These are phyloP conservation scores for Podospora fimiseda DNA, from an alignment of 495 filamentous ascomycete species.

Conservation along the genomic window DNA sequence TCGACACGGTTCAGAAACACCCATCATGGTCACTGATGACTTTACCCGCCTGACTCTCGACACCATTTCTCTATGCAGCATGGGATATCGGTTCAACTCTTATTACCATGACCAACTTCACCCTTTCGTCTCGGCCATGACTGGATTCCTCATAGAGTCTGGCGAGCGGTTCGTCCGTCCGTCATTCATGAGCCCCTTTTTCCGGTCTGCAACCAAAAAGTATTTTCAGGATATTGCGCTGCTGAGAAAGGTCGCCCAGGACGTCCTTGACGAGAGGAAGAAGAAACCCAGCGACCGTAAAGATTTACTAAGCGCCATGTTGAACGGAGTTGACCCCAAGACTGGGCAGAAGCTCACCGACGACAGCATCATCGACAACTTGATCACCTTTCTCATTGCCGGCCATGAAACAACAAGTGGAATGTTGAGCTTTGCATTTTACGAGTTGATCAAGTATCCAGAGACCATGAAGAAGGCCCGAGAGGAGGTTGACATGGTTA, in stretches of 20 bases:
- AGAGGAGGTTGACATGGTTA: slow-evolving; percentile 54
- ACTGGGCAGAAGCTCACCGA: slow-evolving; percentile 59
- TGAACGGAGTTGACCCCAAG: slow-evolving; percentile 58
- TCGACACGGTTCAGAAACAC: slow-evolving; percentile 44
- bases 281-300: slow-evolving; percentile 52
- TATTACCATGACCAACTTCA: slow-evolving; percentile 58
- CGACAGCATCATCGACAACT: slow-evolving; percentile 59
- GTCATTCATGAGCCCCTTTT: slow-evolving; percentile 43
- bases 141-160: slow-evolving; percentile 49
- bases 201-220: slow-evolving; percentile 48
- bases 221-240: slow-evolving; percentile 52
- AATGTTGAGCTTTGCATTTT: slow-evolving; percentile 50
- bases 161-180: slow-evolving; percentile 48
- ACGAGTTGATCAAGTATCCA: slow-evolving; percentile 51
- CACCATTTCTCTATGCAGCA: slow-evolving; percentile 56
- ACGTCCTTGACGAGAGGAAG: slow-evolving; percentile 56
- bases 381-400: slow-evolving; percentile 68
- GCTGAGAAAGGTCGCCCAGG: slow-evolving; percentile 48
- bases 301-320: slow-evolving; percentile 65
- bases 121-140: slow-evolving; percentile 63
- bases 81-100: slow-evolving; percentile 61
- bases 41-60: slow-evolving; percentile 62
- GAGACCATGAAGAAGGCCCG: slow-evolving; percentile 45
- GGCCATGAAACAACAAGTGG: slow-evolving; percentile 71
- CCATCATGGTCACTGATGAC: slow-evolving; percentile 51